Conservation (phyloP, 257 asterid species). For the Schizonepeta tenuifolia region DNA sequence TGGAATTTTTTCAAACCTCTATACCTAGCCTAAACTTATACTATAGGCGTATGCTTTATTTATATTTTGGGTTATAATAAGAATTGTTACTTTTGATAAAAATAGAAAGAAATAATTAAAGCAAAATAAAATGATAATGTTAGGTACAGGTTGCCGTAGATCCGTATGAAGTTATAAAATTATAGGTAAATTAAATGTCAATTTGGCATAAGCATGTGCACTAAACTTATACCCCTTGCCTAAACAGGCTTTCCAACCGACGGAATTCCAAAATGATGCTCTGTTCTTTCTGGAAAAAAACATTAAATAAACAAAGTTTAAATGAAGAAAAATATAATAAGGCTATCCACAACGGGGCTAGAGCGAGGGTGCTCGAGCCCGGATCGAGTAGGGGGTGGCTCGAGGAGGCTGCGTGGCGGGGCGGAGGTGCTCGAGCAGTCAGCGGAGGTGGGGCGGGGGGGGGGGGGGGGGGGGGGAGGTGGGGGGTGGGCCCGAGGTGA, state of each 20-base stretch:
- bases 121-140: background rate
- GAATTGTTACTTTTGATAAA: conserved; percentile 22
- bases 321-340: no score
- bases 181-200: background rate
- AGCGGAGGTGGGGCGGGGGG: no score
- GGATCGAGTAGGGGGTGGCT: no score
- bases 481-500: no score
- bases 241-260: background rate
- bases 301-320: no score
- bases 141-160: conserved; percentile 37
- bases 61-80: background rate
- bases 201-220: conserved; percentile 31
- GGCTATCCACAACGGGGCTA: no score
- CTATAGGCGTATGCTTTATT: background rate
- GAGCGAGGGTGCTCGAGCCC: no score
- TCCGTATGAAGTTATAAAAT: conserved; percentile 23
- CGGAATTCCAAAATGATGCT: background rate
- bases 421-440: no score
- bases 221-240: background rate
- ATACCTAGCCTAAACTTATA: conserved; percentile 13
- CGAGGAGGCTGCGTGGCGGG: no score
- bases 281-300: background rate
- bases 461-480: no score
- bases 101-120: background rate
- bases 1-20: conserved; percentile 9